These are phyloP conservation scores for Alopecurus myosuroides DNA, from an alignment of 176 grass and related monocot genomes.

Conservation along the genomic window DNA sequence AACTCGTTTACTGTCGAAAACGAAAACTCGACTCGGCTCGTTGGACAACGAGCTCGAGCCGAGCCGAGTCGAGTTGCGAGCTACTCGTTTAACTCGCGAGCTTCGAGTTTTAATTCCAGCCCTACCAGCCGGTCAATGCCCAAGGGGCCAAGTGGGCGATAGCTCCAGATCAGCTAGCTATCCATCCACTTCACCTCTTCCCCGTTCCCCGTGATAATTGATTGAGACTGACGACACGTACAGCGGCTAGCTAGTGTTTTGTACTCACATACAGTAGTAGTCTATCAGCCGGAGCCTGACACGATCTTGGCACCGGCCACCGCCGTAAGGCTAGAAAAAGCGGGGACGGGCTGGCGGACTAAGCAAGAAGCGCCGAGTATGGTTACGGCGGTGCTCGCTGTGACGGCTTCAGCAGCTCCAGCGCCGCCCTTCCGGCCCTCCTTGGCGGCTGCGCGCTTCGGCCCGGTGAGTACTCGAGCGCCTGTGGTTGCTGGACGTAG, in stretches of 20 bases:
- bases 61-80: too few relatives aligned
- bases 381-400: conserved; percentile 7
- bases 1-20: too few relatives aligned
- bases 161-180: conserved; percentile 20
- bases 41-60: too few relatives aligned
- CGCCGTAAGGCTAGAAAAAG: neutral
- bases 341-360: neutral
- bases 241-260: neutral
- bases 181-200: conserved; percentile 8
- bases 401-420: conserved; percentile 5
- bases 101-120: too few relatives aligned
- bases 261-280: neutral
- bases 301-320: neutral
- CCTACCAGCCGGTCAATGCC: too few relatives aligned
- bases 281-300: neutral
- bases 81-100: too few relatives aligned
- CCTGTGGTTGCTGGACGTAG: neutral
- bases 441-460: conserved; percentile 2
- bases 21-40: too few relatives aligned
- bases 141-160: neutral
- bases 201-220: neutral
- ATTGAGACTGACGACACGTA: neutral
- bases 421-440: neutral
- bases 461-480: conserved; percentile 24
- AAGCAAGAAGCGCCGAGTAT: conserved; percentile 7